Base-by-base conservation (phyloP, 2,329 filamentous ascomycete species). In the Bimuria novae-zelandiae region DNA sequence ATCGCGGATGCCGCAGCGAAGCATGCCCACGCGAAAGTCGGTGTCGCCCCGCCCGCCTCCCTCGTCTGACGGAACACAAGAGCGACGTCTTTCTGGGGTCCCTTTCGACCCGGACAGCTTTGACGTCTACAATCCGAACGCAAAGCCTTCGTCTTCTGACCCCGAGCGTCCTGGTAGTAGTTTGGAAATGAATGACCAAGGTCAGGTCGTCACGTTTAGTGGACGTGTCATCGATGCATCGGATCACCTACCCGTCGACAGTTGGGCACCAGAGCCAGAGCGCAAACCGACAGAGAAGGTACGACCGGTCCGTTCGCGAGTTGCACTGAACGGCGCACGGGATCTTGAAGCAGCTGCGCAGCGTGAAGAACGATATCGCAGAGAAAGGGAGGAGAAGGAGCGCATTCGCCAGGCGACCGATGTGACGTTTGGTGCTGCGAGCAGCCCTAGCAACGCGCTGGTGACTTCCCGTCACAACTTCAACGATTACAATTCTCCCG, bases 51-150 rank as follows among this genome's bases (percentile, higher is more conserved):
- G 83, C 1, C 88, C 89, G 14, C 74, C 74, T 0, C 56, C 81
- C 70, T 19, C 78, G 70, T 32, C 70, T 75, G 48, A 79, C 76
- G 41, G 66, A 19, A 39, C 40, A 16, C 71, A 70, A 37, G 71
- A 76, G 41, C 79, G 83, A 52, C 76, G 82, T 44, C 63, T 83
- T 4, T 88, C 87, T 1, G 82, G 81, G 14, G 74, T 89, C 3
- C 89, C 89, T 0, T 93, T 90, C 63, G 84, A 86, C 0, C 89
- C 89, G 0, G 89, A 92, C 67, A 87, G 85, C 29, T 92, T 90
- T 66, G 85, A 91, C 62, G 80, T 83, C 1, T 79, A 90, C 59
- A 92, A 92, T 57, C 87, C 89, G 1, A 63, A 61, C 62, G 70
- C 61, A 8, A 63, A 60, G 27, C 63, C 62, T 22, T 45, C 49